Evolutionary conservation across 1,284 basidiomycete species (phyloP).

Genomic region (Marasmius oreades): DNA sequence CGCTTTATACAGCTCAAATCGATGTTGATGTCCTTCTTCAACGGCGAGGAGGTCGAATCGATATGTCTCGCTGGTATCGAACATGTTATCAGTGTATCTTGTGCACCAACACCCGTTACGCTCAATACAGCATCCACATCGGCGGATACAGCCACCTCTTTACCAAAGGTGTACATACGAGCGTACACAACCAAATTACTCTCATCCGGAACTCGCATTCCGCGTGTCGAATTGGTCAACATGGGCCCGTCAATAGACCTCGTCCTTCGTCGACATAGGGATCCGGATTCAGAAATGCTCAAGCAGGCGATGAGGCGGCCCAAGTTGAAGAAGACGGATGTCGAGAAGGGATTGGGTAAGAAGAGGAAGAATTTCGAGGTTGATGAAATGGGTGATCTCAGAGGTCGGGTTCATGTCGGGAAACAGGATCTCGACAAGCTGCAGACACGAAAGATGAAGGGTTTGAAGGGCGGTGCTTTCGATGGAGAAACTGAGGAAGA

Average conservation of each 20-base stretch:
- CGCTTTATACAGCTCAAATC: conserved; percentile 92
- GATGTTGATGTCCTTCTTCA: conserved; percentile 87
- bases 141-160: conserved; percentile 38
- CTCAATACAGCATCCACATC: conserved; percentile 43
- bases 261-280: conserved; percentile 69
- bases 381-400: conserved; percentile 97
- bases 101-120: conserved; percentile 60
- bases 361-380: conserved; percentile 95
- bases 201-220: conserved; percentile 74
- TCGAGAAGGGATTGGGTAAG: conserved; percentile 87
- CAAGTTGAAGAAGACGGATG: conserved; percentile 82
- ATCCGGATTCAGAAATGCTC: conserved; percentile 76
- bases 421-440: conserved; percentile 87
- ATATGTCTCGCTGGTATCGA: conserved; percentile 87
- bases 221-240: conserved; percentile 78
- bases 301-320: conserved; percentile 81
- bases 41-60: conserved; percentile 80
- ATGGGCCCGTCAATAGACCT: conserved; percentile 95
- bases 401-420: conserved; percentile 86
- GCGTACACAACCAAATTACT: conserved; percentile 80
- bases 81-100: conserved; percentile 86
- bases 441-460: conserved; percentile 93
- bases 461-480: conserved; percentile 51
- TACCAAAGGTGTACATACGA: conserved; percentile 87
- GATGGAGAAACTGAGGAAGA: conserved; percentile 7